A percentile compares a stretch with the other conserved stretches of the same genome.
phyloP scores from a whole-genome alignment of 2,329 filamentous ascomycete species.

The Colletotrichum lentis region DNA sequence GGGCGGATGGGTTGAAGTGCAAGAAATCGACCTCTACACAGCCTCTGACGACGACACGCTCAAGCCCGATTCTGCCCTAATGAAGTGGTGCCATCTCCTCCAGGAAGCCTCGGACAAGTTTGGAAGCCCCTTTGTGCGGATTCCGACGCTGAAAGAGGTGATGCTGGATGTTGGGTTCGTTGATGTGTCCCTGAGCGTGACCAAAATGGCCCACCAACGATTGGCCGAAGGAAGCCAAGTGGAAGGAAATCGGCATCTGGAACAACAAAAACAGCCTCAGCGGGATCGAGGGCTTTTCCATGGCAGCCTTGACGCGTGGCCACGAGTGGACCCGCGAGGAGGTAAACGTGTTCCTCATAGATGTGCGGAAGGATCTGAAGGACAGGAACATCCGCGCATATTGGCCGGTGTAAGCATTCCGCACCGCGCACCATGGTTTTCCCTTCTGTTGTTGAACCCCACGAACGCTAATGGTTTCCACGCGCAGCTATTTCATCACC shows the following conservation, averaged over 20 bases:
- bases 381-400: constrained; percentile 48
- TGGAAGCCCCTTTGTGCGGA: neutral
- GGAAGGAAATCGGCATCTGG: constrained; percentile 49
- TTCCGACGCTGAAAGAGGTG: neutral
- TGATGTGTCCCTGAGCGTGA: constrained; percentile 43
- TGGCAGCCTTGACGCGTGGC: constrained; percentile 47
- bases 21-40: constrained; percentile 16
- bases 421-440: too few relatives aligned
- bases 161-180: constrained; percentile 43
- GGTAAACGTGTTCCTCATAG: constrained; percentile 47
- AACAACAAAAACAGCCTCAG: constrained; percentile 46
- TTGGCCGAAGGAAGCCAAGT: constrained; percentile 47
- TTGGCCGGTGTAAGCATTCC: constrained; percentile 50
- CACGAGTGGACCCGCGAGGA: constrained; percentile 47
- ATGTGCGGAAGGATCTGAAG: constrained; percentile 47
- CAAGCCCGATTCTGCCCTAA: constrained; percentile 43
- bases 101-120: constrained; percentile 40
- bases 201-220: constrained; percentile 49
- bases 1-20: constrained; percentile 53
- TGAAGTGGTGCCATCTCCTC: constrained; percentile 47
- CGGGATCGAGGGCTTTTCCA: constrained; percentile 48
- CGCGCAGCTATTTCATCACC: neutral
- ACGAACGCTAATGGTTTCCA: too few relatives aligned
- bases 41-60: constrained; percentile 52
- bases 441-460: too few relatives aligned